A percentile compares a stretch with the other conserved stretches of the same genome.
Conservation (phyloP, 169 alveolate species). For the Theileria orientalis region DNA sequence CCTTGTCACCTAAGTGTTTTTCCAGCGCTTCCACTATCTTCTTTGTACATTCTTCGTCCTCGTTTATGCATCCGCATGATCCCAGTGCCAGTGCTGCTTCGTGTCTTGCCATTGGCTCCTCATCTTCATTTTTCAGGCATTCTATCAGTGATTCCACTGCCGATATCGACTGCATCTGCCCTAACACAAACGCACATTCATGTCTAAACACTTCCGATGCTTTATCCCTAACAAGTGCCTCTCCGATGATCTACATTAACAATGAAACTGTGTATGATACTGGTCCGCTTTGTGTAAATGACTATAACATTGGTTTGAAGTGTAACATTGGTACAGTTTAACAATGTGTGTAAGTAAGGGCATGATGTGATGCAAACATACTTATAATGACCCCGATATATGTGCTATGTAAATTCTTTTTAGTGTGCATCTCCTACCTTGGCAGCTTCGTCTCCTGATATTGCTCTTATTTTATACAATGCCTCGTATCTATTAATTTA, state of each 20-base stretch:
- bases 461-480: conserved; percentile 72
- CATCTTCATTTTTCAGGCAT: conserved; percentile 72
- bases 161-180: conserved; percentile 81
- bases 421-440: background rate
- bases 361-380: too few relatives aligned
- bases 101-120: conserved; percentile 89
- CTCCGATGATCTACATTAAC: conserved; percentile 73
- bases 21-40: conserved; percentile 22
- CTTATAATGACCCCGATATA: too few relatives aligned
- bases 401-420: background rate
- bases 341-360: too few relatives aligned
- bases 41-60: background rate
- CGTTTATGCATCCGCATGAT: conserved; percentile 65
- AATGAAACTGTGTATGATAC: too few relatives aligned
- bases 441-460: conserved; percentile 63
- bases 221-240: conserved; percentile 76
- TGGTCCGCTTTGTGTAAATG: background rate
- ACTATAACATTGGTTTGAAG: too few relatives aligned
- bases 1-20: conserved; percentile 17
- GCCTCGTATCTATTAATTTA: conserved; percentile 71
- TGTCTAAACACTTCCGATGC: conserved; percentile 86
- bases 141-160: conserved; percentile 67
- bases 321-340: too few relatives aligned
- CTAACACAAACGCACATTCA: conserved; percentile 90
- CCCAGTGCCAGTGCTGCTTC: conserved; percentile 92